Conservation (phyloP, 1,284 basidiomycete genomes). For the Pseudozyma flocculosa region DNA sequence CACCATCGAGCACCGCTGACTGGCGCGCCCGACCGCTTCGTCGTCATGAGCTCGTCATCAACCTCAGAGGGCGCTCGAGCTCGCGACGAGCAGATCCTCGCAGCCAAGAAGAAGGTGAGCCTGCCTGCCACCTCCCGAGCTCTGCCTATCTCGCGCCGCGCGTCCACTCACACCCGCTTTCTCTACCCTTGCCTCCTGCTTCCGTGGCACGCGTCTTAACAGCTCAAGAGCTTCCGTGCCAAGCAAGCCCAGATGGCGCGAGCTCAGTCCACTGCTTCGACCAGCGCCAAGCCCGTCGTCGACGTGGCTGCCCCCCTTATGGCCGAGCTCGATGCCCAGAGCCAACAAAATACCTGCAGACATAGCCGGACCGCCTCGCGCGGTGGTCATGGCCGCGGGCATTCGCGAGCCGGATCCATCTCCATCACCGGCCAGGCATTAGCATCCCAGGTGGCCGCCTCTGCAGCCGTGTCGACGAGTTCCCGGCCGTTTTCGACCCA, state of each 20-base stretch:
- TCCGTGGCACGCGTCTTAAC: background rate
- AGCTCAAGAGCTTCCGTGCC: constrained; percentile 50
- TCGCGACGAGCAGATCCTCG: constrained; percentile 42
- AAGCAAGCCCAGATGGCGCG: constrained; percentile 45
- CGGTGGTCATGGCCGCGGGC: constrained; percentile 35
- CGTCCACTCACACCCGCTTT: no score
- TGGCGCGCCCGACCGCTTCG: no score
- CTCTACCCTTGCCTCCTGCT: constrained; percentile 2
- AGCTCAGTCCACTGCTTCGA: constrained; percentile 12
- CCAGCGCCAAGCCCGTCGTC: constrained; percentile 5
- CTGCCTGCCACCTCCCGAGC: background rate
- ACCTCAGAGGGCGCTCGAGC: constrained; percentile 11
- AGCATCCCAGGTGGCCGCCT: constrained; percentile 9
- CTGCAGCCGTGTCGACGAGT: no score
- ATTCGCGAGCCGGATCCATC: constrained; percentile 43
- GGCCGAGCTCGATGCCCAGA: background rate
- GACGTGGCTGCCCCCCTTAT: constrained; percentile 3
- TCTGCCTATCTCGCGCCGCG: background rate
- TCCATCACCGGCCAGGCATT: constrained; percentile 36
- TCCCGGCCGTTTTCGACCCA: background rate
- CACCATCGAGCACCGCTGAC: no score
- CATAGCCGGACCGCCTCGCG: constrained; percentile 17
- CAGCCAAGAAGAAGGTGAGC: constrained; percentile 48
- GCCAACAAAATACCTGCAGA: background rate
- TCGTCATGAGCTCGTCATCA: constrained; percentile 1